These are phyloP conservation scores for Exophiala bonariae DNA, from an alignment of 2,329 filamentous ascomycete species.

Conservation along the genomic window DNA sequence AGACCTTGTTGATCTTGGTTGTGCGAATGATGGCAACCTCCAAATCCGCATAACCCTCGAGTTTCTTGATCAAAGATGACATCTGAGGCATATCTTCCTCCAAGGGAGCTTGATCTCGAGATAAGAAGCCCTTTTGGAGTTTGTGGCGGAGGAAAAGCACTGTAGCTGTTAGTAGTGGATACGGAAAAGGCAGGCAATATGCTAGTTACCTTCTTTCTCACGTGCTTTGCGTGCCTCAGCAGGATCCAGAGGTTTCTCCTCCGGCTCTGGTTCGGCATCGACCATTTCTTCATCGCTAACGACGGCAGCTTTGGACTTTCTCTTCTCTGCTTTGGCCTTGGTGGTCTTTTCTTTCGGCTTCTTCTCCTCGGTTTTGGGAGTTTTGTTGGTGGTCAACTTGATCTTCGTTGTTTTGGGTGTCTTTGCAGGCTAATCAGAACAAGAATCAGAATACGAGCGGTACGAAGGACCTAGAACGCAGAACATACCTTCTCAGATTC, in stretches of 20 bases:
- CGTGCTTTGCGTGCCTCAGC: conserved; percentile 56
- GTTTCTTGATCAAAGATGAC: conserved; percentile 58
- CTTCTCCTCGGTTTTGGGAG: conserved; percentile 50
- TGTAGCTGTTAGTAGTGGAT: conserved; percentile 32
- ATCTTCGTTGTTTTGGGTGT: conserved; percentile 65
- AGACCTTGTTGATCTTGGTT: conserved; percentile 98
- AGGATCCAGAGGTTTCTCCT: conserved; percentile 54
- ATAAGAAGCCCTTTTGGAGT: conserved; percentile 90
- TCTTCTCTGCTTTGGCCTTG: conserved; percentile 59
- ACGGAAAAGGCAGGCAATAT: conserved; percentile 33
- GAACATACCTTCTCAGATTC: conserved; percentile 67
- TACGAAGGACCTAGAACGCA: not conserved
- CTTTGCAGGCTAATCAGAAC: conserved; percentile 52
- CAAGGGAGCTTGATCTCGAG: conserved; percentile 79
- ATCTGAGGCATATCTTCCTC: conserved; percentile 61
- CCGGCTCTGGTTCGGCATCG: conserved; percentile 50
- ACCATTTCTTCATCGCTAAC: conserved; percentile 54
- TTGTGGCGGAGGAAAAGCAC: conserved; percentile 94
- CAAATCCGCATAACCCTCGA: conserved; percentile 76
- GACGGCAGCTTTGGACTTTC: conserved; percentile 51
- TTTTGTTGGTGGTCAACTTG: conserved; percentile 59
- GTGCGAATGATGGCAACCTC: conserved; percentile 84
- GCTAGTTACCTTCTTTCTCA: conserved; percentile 59
- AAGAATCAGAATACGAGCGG: conserved; percentile 17
- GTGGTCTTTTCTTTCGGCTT: conserved; percentile 58